Conservation (phyloP, 2,329 filamentous ascomycete species). For the Cladorrhinum sp. region DNA sequence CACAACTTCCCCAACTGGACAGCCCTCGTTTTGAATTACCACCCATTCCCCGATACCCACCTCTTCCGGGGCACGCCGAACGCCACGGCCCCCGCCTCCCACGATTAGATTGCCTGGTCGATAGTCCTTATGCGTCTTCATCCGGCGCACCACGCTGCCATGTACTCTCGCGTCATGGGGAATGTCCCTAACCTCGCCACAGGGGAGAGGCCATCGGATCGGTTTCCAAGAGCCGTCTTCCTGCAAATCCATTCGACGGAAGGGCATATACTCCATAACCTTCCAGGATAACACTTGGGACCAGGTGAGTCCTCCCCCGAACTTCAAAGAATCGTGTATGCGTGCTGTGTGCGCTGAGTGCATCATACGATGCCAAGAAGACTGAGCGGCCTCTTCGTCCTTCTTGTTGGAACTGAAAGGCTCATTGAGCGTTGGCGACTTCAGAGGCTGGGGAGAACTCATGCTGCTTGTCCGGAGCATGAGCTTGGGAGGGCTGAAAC, state of each 20-base stretch:
- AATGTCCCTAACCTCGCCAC: slow-evolving; percentile 75
- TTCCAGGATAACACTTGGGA: slow-evolving; percentile 66
- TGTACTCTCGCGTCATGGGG: slow-evolving; percentile 69
- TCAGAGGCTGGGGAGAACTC: slow-evolving; percentile 23
- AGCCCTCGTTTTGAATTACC: slow-evolving; percentile 59
- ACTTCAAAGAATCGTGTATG: slow-evolving; percentile 71
- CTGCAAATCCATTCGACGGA: slow-evolving; percentile 75
- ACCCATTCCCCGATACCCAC: slow-evolving; percentile 72
- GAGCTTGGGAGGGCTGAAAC: too few species aligned
- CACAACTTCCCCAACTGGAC: slow-evolving; percentile 68
- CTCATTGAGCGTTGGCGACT: slow-evolving; percentile 9
- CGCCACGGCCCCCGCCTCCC: slow-evolving; percentile 72
- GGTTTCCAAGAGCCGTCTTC: slow-evolving; percentile 72
- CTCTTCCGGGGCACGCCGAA: slow-evolving; percentile 56
- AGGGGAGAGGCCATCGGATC: slow-evolving; percentile 75
- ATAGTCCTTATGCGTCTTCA: slow-evolving; percentile 62
- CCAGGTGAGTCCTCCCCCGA: slow-evolving; percentile 54
- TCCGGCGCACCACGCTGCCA: slow-evolving; percentile 68
- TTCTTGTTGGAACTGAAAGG: neutral
- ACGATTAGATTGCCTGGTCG: slow-evolving; percentile 77
- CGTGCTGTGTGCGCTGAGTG: slow-evolving; percentile 51
- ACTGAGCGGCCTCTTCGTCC: neutral
- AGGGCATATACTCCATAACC: slow-evolving; percentile 75
- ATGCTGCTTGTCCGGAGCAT: slow-evolving; percentile 24
- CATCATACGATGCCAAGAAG: slow-evolving; percentile 56